Conservation (phyloP, 805 yeast species). For the Lipomyces chichibuensis region DNA sequence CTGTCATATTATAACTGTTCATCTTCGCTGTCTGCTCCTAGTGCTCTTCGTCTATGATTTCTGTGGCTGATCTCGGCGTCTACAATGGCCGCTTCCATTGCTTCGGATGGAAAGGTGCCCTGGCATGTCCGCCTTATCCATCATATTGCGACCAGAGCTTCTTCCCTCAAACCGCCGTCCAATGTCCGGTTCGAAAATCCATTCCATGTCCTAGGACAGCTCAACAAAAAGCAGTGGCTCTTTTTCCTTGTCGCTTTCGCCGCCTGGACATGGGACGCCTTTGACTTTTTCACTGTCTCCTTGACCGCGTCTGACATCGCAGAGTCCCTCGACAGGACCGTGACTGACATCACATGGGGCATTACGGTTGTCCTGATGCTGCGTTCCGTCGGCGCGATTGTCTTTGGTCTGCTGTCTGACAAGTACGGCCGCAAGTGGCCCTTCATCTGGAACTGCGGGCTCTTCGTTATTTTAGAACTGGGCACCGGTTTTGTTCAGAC, state of each 20-base stretch:
- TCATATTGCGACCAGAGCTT: slow-evolving; percentile 43
- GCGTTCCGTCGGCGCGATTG: slow-evolving; percentile 69
- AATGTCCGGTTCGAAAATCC: slow-evolving; percentile 53
- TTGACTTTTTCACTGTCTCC: slow-evolving; percentile 69
- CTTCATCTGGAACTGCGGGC: slow-evolving; percentile 54
- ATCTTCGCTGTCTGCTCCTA: background rate
- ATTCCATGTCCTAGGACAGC: slow-evolving; percentile 55
- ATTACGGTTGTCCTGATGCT: slow-evolving; percentile 72
- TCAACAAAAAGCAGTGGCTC: slow-evolving; percentile 61
- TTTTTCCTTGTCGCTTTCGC: slow-evolving; percentile 61
- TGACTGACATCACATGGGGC: slow-evolving; percentile 68
- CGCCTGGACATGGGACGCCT: slow-evolving; percentile 75
- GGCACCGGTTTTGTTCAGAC: slow-evolving; percentile 69
- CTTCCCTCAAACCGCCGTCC: slow-evolving; percentile 42
- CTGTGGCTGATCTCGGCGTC: background rate
- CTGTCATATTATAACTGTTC: background rate
- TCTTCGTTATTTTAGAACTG: slow-evolving; percentile 61
- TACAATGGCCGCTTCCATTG: background rate
- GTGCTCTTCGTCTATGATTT: background rate
- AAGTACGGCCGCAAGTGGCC: slow-evolving; percentile 71
- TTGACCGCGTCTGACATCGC: slow-evolving; percentile 59
- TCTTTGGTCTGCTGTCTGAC: slow-evolving; percentile 66
- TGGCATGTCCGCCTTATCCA: slow-evolving; percentile 29
- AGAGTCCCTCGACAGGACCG: slow-evolving; percentile 49
- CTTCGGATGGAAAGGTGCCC: background rate